Evolutionary conservation across 2,329 filamentous ascomycete genomes (phyloP), one percentile per base, ranked within the genome.

Genomic region (Chaetomiaceae sp.): DNA sequence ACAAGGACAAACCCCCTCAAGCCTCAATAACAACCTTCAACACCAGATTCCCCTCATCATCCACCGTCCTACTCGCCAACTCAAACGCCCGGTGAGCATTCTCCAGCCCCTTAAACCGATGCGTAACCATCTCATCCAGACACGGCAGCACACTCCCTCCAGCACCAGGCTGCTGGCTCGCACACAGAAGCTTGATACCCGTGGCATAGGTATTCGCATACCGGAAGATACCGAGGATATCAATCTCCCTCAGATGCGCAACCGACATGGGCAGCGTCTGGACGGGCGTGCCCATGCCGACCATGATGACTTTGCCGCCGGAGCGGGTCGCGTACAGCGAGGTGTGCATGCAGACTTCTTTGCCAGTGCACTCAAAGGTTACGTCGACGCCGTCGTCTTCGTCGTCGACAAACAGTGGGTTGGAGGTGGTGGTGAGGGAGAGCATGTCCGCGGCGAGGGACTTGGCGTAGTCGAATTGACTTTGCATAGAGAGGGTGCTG

Each of bases 281-380:
- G 48, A 89, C 80, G 0, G 87, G 87, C 5, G 81, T 87, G 34
- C 88, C 88, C 87, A 91, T 91, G 49, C 87, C 88, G 22, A 91
- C 86, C 67, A 91, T 83, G 67, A 91, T 78, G 45, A 90, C 76
- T 62, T 84, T 85, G 17, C 87, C 87, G 23, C 87, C 88, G 0
- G 87, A 77, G 54, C 78, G 78, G 9, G 86, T 84, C 3, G 84
- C 84, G 61, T 87, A 90, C 19, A 91, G 81, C n/a, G 82, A 79
- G 1, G 85, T 85, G 66, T 89, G 87, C 71, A 89, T 84, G 66
- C 87, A 89, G 0, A 80, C 76, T 58, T 88, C 85, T 56, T 89
- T 88, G 25, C 87, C 87, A 0, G 87, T 90, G 65, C 87, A 90
- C 69, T 91, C 87, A 59, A 90, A 90, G 0, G 85, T 81, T 5